Evolutionary conservation across 169 alveolate species (phyloP).

Genomic region (Eimeria maxima): DNA sequence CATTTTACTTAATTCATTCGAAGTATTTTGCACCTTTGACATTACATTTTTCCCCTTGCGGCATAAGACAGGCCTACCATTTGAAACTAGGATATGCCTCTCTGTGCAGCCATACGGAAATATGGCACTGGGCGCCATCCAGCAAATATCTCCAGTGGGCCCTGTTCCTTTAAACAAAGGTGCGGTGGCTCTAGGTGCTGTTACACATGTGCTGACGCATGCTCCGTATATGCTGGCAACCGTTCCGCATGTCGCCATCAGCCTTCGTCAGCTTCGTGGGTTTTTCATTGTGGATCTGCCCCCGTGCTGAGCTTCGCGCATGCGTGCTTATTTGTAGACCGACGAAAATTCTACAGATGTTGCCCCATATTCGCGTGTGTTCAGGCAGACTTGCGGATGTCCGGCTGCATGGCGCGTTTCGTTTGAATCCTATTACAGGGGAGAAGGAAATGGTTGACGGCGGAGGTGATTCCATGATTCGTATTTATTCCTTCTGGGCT

Average conservation of each 20-base stretch:
- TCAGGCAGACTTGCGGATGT: slow-evolving; percentile 70
- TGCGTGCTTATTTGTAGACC: background rate
- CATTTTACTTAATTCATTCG: too few relatives aligned
- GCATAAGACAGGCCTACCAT: too few relatives aligned
- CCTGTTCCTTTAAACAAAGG: slow-evolving; percentile 67
- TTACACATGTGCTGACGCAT: background rate
- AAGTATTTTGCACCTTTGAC: background rate
- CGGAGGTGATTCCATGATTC: slow-evolving; percentile 32
- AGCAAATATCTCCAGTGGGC: slow-evolving; percentile 62
- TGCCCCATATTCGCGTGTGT: background rate
- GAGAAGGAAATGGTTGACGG: slow-evolving; percentile 65
- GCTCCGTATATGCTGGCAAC: background rate
- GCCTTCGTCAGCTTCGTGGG: background rate
- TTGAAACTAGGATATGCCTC: background rate
- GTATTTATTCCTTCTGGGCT: background rate
- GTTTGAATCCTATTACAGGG: slow-evolving; percentile 74
- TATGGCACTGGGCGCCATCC: slow-evolving; percentile 72
- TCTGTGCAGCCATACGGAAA: slow-evolving; percentile 76
- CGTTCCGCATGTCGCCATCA: background rate
- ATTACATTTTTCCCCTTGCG: background rate
- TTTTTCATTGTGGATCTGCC: background rate
- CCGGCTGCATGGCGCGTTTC: slow-evolving; percentile 78
- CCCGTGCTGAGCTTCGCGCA: background rate
- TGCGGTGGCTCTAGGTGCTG: background rate
- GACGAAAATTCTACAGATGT: background rate